Evolutionary conservation across 2,329 filamentous ascomycete species (phyloP).

Genomic region (Claviceps cyperi): DNA sequence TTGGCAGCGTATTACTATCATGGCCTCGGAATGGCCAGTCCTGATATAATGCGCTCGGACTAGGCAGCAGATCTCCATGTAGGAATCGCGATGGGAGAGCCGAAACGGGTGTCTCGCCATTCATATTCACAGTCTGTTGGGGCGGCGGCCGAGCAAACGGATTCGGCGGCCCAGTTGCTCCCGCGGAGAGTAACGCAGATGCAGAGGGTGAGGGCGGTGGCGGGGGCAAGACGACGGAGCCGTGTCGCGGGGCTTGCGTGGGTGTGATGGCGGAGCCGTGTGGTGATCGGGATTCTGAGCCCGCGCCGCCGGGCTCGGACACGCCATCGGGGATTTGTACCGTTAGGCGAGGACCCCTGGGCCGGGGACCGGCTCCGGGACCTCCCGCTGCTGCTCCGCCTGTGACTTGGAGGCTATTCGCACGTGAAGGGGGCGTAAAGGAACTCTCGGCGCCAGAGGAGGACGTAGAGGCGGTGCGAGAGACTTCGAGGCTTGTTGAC

Average conservation of each 20-base stretch:
- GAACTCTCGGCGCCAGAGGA: constrained; percentile 50
- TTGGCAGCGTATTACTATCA: constrained; percentile 78
- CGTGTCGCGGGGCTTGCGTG: constrained; percentile 36
- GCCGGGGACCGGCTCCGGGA: constrained; percentile 49
- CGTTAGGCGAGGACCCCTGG: constrained; percentile 65
- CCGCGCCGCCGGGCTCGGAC: constrained; percentile 61
- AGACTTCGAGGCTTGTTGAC: constrained; percentile 29
- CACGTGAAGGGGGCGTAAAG: constrained; percentile 58
- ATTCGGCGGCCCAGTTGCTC: constrained; percentile 83
- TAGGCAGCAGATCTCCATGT: constrained; percentile 73
- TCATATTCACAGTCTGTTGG: constrained; percentile 44
- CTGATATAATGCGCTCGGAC: constrained; percentile 81
- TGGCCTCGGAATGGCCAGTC: constrained; percentile 67
- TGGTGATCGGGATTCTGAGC: constrained; percentile 54
- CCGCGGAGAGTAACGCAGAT: constrained; percentile 72
- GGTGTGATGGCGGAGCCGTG: constrained; percentile 45
- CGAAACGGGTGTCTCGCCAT: constrained; percentile 63
- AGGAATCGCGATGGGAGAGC: constrained; percentile 86
- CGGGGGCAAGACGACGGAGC: constrained; percentile 71
- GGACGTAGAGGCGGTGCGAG: constrained; percentile 32
- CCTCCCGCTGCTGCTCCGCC: constrained; percentile 13
- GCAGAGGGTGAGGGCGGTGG: constrained; percentile 88
- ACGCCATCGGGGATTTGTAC: constrained; percentile 91
- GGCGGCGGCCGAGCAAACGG: constrained; percentile 83
- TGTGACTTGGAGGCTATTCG: constrained; percentile 54